Evolutionary conservation across 2,329 filamentous ascomycete species (phyloP).

Genomic region (Alternaria infectoria): DNA sequence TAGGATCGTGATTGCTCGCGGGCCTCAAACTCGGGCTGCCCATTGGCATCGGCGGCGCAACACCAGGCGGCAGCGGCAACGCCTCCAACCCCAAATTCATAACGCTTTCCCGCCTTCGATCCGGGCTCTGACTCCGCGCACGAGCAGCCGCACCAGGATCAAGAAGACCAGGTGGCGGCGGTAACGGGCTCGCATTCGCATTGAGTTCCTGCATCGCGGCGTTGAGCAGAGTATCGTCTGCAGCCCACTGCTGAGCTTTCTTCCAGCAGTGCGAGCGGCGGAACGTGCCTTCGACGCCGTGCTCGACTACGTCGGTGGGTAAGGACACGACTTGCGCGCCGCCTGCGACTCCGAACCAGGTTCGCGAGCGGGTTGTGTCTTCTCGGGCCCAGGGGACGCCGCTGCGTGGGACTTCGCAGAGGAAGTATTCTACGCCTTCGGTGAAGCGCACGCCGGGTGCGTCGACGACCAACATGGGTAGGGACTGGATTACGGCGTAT

Average conservation of each 20-base stretch:
- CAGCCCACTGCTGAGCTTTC: slow-evolving; percentile 67
- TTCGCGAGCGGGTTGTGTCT: slow-evolving; percentile 61
- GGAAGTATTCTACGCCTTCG: slow-evolving; percentile 79
- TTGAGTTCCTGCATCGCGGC: slow-evolving; percentile 46
- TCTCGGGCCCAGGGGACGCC: slow-evolving; percentile 76
- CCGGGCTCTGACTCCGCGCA: slow-evolving; percentile 36
- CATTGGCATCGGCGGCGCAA: slow-evolving; percentile 46
- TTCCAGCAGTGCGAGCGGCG: slow-evolving; percentile 73
- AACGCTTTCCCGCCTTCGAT: slow-evolving; percentile 51
- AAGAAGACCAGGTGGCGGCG: slow-evolving; percentile 39
- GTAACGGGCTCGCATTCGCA: slow-evolving; percentile 36
- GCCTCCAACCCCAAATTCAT: slow-evolving; percentile 56
- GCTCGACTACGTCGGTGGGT: slow-evolving; percentile 68
- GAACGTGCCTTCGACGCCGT: slow-evolving; percentile 72
- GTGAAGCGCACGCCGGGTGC: slow-evolving; percentile 72
- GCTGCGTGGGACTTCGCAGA: slow-evolving; percentile 76
- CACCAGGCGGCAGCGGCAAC: slow-evolving; percentile 53
- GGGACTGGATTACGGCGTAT: slow-evolving; percentile 76
- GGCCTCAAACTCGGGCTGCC: slow-evolving; percentile 33
- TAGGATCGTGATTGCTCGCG: slow-evolving; percentile 46
- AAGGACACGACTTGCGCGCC: slow-evolving; percentile 66
- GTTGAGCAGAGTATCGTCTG: slow-evolving; percentile 41
- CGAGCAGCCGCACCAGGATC: slow-evolving; percentile 26
- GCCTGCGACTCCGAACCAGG: slow-evolving; percentile 78
- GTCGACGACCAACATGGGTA: slow-evolving; percentile 80